These are phyloP conservation scores for Fragaria vesca DNA, from an alignment of 306 rosid species.

Conservation along the genomic window DNA sequence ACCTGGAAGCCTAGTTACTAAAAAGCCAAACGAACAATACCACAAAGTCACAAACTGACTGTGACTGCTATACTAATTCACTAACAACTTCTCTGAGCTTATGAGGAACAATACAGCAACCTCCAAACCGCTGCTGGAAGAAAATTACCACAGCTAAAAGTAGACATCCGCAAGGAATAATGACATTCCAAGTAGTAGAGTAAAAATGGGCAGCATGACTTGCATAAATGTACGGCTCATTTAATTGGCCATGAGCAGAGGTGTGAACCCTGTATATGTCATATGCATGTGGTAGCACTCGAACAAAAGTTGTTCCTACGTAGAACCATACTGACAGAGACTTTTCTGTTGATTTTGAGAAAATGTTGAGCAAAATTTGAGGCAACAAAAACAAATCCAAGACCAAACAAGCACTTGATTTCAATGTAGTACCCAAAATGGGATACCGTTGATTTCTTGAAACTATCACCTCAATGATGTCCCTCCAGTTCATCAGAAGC, in stretches of 20 bases:
- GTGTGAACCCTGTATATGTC: conserved; percentile 39
- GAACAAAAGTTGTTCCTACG: conserved; percentile 56
- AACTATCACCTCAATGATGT: conserved; percentile 28
- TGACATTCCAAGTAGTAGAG: no score
- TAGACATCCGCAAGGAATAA: no score
- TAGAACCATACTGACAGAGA: conserved; percentile 43
- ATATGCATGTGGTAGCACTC: conserved; percentile 53
- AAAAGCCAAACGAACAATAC: no score
- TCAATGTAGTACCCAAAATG: neutral
- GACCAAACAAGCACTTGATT: neutral
- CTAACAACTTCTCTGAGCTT: no score
- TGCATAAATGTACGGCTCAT: conserved; percentile 41
- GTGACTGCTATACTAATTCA: no score
- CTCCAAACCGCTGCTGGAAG: no score
- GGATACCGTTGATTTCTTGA: conserved; percentile 16
- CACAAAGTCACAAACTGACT: no score
- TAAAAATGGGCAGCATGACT: conserved; percentile 27
- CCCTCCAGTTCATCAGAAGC: conserved; percentile 9
- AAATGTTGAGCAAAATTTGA: conserved; percentile 43
- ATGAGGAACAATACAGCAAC: no score
- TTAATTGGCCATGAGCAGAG: conserved; percentile 4
- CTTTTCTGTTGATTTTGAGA: conserved; percentile 26
- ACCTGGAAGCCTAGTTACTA: no score
- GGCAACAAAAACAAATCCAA: conserved; percentile 48
- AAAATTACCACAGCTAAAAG: no score